Evolutionary conservation across 441 rosid species (phyloP), one percentile per base, ranked within the genome.

Genomic region (California macrophylla): DNA sequence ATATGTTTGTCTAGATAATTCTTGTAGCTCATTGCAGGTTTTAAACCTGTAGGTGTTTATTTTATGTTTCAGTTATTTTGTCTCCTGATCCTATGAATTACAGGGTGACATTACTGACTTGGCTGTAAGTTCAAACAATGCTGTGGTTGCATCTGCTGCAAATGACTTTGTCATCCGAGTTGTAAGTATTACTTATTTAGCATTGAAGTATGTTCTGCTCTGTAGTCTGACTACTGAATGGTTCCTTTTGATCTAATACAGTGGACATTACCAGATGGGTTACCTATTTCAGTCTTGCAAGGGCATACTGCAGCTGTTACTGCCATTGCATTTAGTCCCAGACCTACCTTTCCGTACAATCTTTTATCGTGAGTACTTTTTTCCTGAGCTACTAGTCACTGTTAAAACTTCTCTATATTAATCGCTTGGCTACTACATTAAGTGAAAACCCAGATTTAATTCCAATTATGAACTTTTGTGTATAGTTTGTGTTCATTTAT

Each of bases 181-280:
- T 74, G 99, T 96, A 86, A 88, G 96, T 81, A 73, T 20, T 63
- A 79, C 67, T 72, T 67, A 40, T 69, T 52, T 66, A 26, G 54
- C 72, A 47, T 56, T 66, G 47, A 24, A 66, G 47, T 67, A 69
- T 68, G 16, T 38, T 66, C 3, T 71, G 24, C 70, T 34, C 62
- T 29, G 23, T 72, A 40, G 66, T 40, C 42, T 50, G 50, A 77
- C 67, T 54, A 21, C 71, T 66, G 18, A n/a, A 62, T 76, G 64
- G 61, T 67, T 76, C 68, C 75, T 71, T 74, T 60, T 72, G 71
- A 56, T 75, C 76, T 77, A 74, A 78, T 73, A 72, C 84, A 96
- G 99, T 96, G 99, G 99, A 96, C 96, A 70, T 77, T 96, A 82
- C 96, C 99, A 72, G 99, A 96, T 88, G 99, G 99, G 75, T 75